These are phyloP conservation scores for Sungouiozyma ichnusensis DNA, from an alignment of 805 yeast genomes.

Conservation along the genomic window DNA sequence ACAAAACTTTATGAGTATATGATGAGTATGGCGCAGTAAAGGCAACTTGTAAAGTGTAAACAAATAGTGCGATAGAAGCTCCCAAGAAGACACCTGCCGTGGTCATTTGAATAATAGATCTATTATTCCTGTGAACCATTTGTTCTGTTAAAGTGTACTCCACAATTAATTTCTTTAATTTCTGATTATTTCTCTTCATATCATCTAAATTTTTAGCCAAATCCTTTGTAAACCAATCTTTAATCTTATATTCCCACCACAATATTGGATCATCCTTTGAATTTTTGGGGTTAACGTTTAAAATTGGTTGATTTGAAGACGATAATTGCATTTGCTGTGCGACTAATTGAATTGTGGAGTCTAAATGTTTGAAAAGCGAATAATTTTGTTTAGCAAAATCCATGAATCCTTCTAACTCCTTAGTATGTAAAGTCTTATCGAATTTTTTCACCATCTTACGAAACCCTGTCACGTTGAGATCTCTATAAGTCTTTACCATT, in stretches of 20 bases:
- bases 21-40: constrained; percentile 33
- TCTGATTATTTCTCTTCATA: constrained; percentile 19
- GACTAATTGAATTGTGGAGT: constrained; percentile 17
- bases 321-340: constrained; percentile 19
- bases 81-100: constrained; percentile 63
- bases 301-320: constrained; percentile 9
- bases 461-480: constrained; percentile 77
- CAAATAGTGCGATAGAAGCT: constrained; percentile 55
- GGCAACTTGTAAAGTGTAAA: constrained; percentile 46
- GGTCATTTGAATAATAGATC: constrained; percentile 37
- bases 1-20: constrained; percentile 38
- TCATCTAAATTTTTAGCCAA: constrained; percentile 19
- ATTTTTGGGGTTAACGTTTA: constrained; percentile 10
- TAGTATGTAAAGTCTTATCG: constrained; percentile 45
- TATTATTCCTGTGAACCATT: constrained; percentile 27
- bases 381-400: constrained; percentile 18
- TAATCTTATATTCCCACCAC: constrained; percentile 25
- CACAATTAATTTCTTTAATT: constrained; percentile 21
- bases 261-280: constrained; percentile 22
- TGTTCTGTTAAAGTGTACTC: constrained; percentile 25
- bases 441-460: constrained; percentile 83
- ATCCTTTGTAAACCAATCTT: constrained; percentile 33
- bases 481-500: constrained; percentile 38
- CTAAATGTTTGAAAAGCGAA: constrained; percentile 20
- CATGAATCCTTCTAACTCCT: constrained; percentile 20